phyloP scores from a whole-genome alignment of 176 grass and related monocot species.

The Tillandsia fasciculata region DNA sequence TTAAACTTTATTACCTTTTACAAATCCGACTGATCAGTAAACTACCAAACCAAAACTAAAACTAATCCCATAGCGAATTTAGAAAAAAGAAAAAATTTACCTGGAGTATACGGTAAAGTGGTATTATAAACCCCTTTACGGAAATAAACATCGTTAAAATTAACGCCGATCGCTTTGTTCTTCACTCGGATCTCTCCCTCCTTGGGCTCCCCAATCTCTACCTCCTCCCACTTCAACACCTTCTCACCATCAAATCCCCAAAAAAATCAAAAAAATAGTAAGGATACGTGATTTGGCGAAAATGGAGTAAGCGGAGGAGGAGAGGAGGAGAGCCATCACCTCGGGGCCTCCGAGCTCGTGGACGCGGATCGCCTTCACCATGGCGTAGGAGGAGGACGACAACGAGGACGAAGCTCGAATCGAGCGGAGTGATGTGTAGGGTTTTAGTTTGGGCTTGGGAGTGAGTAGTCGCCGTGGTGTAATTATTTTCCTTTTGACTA shows the following conservation, averaged over 20 bases:
- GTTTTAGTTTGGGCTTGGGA: no score
- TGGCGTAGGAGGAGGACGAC: not conserved
- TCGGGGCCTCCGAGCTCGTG: slow-evolving; percentile 68
- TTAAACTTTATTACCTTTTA: no score
- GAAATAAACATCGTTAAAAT: slow-evolving; percentile 55
- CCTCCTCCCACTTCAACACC: slow-evolving; percentile 58
- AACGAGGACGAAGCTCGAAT: no score
- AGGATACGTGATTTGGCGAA: not conserved
- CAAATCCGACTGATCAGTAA: no score
- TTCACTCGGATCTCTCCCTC: slow-evolving; percentile 62
- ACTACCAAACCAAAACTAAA: no score
- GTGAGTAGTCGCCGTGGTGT: no score
- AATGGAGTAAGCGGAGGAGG: not conserved
- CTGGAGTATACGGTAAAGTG: slow-evolving; percentile 45
- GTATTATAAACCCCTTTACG: slow-evolving; percentile 38
- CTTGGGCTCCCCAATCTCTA: slow-evolving; percentile 53
- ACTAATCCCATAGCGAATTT: not conserved
- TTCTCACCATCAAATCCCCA: not conserved
- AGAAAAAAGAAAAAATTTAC: slow-evolving; percentile 11
- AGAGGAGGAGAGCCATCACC: not conserved
- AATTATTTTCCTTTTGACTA: no score
- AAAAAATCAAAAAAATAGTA: no score
- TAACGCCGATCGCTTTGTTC: slow-evolving; percentile 60
- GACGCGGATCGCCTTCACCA: slow-evolving; percentile 69
- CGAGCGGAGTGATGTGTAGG: no score